Evolutionary conservation across 2,329 filamentous ascomycete species (phyloP).

Genomic region (Aureobasidium melanogenum): DNA sequence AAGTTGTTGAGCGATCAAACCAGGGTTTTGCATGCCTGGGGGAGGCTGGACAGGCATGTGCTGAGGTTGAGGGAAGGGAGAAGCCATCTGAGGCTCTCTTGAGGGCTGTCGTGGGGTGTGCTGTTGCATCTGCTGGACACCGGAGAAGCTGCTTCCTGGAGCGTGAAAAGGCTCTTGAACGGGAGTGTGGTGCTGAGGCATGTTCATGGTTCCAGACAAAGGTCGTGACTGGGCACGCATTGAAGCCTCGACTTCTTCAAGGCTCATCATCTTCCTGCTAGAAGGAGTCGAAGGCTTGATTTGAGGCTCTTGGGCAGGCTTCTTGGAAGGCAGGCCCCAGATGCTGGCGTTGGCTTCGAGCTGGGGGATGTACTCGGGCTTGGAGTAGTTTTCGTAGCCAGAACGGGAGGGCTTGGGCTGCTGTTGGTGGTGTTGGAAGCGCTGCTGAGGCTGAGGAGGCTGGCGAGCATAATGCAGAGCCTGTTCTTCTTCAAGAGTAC

Average conservation of each 20-base stretch:
- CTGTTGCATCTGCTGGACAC: conserved; percentile 72
- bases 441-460: conserved; percentile 44
- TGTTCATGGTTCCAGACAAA: conserved; percentile 37
- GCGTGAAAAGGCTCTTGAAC: conserved; percentile 25
- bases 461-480: conserved; percentile 70
- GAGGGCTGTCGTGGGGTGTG: conserved; percentile 6
- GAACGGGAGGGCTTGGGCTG: conserved; percentile 57
- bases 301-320: conserved; percentile 27
- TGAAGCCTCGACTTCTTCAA: conserved; percentile 93
- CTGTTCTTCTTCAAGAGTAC: conserved; percentile 85
- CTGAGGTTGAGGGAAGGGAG: conserved; percentile 17
- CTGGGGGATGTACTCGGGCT: conserved; percentile 76
- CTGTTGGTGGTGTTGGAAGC: conserved; percentile 25
- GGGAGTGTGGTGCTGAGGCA: conserved; percentile 32
- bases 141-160: conserved; percentile 26
- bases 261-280: conserved; percentile 76
- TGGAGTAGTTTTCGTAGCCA: conserved; percentile 86
- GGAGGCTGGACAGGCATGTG: conserved; percentile 24
- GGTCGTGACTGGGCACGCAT: conserved; percentile 63
- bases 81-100: conserved; percentile 37
- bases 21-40: conserved; percentile 16
- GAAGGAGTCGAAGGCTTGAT: conserved; percentile 24
- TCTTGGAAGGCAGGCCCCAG: conserved; percentile 67
- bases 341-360: conserved; percentile 88
- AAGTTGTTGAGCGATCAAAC: conserved; percentile 22